These are phyloP conservation scores for Fraxinus latifolia DNA, from an alignment of 305 asterid genomes.

Conservation along the genomic window DNA sequence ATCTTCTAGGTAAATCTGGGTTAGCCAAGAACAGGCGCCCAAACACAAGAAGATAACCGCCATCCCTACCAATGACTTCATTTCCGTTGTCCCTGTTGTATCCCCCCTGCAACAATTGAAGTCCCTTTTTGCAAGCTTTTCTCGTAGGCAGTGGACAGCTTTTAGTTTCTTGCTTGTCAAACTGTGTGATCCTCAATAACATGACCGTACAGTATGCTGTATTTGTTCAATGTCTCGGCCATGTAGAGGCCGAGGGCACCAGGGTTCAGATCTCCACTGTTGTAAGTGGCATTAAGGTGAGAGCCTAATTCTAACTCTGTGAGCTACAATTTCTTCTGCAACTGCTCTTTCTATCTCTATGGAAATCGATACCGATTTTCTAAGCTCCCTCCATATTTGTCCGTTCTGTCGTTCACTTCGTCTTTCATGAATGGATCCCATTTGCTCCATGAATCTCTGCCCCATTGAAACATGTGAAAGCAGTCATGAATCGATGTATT, in stretches of 20 bases:
- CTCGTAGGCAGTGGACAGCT: slow-evolving; percentile 29
- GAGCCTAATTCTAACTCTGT: slow-evolving; percentile 39
- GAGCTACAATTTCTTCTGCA: slow-evolving; percentile 23
- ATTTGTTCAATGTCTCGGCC: slow-evolving; percentile 35
- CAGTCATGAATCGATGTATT: background rate
- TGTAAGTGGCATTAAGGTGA: slow-evolving; percentile 31
- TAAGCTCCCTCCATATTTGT: slow-evolving; percentile 34
- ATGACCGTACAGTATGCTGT: slow-evolving; percentile 30
- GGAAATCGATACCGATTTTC: slow-evolving; percentile 36
- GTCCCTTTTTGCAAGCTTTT: slow-evolving; percentile 33
- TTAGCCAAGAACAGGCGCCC: slow-evolving; percentile 38
- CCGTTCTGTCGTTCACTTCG: slow-evolving; percentile 6
- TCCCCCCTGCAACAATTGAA: slow-evolving; percentile 35
- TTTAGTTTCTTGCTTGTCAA: slow-evolving; percentile 15
- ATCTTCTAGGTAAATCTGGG: slow-evolving; percentile 35
- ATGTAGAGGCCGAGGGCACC: slow-evolving; percentile 30
- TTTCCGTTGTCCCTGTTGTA: slow-evolving; percentile 32
- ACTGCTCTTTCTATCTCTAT: slow-evolving; percentile 31
- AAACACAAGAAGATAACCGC: slow-evolving; percentile 34
- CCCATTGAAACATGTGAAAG: slow-evolving; percentile 29
- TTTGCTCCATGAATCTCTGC: slow-evolving; percentile 34
- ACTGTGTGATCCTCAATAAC: slow-evolving; percentile 32
- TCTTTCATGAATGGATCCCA: slow-evolving; percentile 38
- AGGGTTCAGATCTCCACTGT: slow-evolving; percentile 32
- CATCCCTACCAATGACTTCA: slow-evolving; percentile 21